A percentile compares a stretch with the other conserved stretches of the same genome.
phyloP scores from a whole-genome alignment of 23 red algal species.

The Gracilariopsis chorda region DNA sequence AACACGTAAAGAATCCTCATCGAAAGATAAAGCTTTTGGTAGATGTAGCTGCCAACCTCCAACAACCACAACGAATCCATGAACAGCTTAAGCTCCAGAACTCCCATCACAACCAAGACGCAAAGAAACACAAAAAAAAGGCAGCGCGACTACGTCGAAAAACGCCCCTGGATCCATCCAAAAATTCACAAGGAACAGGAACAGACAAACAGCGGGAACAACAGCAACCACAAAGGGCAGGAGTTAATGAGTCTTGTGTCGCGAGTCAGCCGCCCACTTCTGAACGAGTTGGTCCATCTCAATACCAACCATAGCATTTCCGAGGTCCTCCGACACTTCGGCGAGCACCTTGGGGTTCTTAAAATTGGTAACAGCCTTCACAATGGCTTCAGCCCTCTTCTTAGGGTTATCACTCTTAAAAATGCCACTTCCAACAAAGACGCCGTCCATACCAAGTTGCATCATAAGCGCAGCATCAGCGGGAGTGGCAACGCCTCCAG shows the following conservation, averaged over 20 bases:
- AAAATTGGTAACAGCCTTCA: conserved; percentile 94
- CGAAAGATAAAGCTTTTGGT: not conserved
- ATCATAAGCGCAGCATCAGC: conserved; percentile 99
- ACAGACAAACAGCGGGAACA: too few species aligned
- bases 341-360: conserved; percentile 89
- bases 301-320: conserved; percentile 97
- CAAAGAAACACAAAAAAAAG: not conserved
- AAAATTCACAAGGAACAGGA: too few species aligned
- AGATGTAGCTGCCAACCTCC: too few species aligned
- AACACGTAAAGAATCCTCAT: too few species aligned
- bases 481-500: conserved; percentile 95
- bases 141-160: too few species aligned
- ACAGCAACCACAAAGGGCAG: too few species aligned
- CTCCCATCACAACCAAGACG: too few species aligned
- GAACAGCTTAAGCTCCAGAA: too few species aligned
- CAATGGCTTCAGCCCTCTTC: conserved; percentile 95
- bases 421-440: conserved; percentile 98
- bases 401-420: conserved; percentile 94
- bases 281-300: conserved; percentile 97
- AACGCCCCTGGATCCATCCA: too few species aligned
- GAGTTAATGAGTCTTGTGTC: conserved; percentile 70
- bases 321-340: conserved; percentile 73
- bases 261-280: conserved; percentile 96
- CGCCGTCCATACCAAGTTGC: conserved; percentile 98
- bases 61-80: too few species aligned